Conservation (phyloP, 306 rosid genomes). For the Pueraria montana region DNA sequence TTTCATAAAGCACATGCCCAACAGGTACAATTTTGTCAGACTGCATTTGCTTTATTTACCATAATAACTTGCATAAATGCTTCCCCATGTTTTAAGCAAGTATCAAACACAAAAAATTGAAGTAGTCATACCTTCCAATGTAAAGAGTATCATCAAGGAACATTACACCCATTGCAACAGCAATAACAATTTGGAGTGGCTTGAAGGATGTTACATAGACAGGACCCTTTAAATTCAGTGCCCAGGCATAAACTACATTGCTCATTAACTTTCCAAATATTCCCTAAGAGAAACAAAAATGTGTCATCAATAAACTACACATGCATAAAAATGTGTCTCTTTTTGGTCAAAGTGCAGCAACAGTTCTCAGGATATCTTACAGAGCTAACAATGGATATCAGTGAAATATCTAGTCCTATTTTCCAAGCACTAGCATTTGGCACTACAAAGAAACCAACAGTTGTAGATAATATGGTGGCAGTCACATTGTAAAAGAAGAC, state of each 20-base stretch:
- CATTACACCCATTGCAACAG: slow-evolving; percentile 76
- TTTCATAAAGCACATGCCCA: neutral
- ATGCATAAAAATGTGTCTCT: neutral
- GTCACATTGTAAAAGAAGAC: slow-evolving; percentile 69
- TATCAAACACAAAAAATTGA: neutral
- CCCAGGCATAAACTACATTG: slow-evolving; percentile 77
- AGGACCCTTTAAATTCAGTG: slow-evolving; percentile 76
- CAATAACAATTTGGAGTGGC: slow-evolving; percentile 83
- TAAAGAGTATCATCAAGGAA: slow-evolving; percentile 82
- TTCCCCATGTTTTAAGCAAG: neutral
- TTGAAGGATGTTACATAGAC: slow-evolving; percentile 82
- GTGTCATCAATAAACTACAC: slow-evolving; percentile 8
- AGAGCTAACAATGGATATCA: slow-evolving; percentile 78
- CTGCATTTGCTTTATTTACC: no score
- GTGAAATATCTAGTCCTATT: slow-evolving; percentile 61
- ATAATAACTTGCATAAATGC: neutral
- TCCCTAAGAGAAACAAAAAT: slow-evolving; percentile 58
- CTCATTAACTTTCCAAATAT: slow-evolving; percentile 74
- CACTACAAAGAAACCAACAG: slow-evolving; percentile 64
- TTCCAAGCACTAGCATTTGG: slow-evolving; percentile 79
- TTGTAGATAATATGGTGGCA: slow-evolving; percentile 62
- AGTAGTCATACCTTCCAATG: slow-evolving; percentile 76
- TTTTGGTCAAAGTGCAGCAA: neutral
- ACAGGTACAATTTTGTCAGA: neutral
- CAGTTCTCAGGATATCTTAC: slow-evolving; percentile 59